Base-by-base conservation (phyloP, 768 basidiomycete species). In the Amanita jacksonii region DNA sequence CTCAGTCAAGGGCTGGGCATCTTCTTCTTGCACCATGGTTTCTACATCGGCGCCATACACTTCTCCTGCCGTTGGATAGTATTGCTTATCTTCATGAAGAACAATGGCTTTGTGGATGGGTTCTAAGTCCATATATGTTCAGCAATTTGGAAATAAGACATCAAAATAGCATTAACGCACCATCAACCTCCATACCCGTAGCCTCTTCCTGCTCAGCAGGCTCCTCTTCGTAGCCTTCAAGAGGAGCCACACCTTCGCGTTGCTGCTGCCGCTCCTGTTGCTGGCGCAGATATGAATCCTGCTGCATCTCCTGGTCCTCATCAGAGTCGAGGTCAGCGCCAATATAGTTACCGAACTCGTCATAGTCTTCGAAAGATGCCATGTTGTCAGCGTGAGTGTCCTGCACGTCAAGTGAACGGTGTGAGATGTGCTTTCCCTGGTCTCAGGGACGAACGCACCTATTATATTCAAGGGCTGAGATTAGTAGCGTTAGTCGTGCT, bases 331-430 rank as follows among this genome's bases (percentile, higher is more conserved):
- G 68, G 69, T 94, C 93, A 19, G 80, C 90, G 49, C 92, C 93
- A 59, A 97, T 93, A 65, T 97, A 96, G 73, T 96, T 97, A 52
- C 92, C 93, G 58, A 94, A 94, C 67, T 97, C 87, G 56, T 89
- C 86, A 56, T 89, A 89, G 60, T 89, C 86, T 54, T 89, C 86
- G 52, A 88, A 67, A 15, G 72, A 73, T 49, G 72, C 68, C 67
- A 70, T 69, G 19, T 45, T 20, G n/a, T 25, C 34, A 33, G 27
- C 24, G 15, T 18, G 35, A 25, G 20, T 22, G 40, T 42, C n/a
- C n/a, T n/a, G n/a, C 41, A 19, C 18, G 15, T 12, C 4, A n/a
- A 23, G 13, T 9, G 5, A 32, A 20, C 22, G 8, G 18, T 19
- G 4, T 8, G 13, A 40, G 30, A 28, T 12, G 38, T 30, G 20